A percentile compares a stretch with the other conserved stretches of the same genome.
Conservation (phyloP, 176 grass and related monocot species). For the Rhynchospora pubera region DNA sequence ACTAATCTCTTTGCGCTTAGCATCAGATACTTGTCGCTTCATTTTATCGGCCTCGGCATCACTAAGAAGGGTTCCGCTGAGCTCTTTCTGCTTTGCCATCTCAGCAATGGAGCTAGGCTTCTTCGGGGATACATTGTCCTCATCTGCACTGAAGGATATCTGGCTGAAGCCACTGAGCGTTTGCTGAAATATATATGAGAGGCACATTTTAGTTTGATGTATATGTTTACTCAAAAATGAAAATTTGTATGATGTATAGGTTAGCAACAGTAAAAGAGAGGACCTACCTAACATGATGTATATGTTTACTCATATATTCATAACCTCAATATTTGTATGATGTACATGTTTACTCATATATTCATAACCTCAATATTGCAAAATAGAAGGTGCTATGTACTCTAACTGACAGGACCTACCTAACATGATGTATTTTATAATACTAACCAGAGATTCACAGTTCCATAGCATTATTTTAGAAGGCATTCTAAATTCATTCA, state of each 20-base stretch:
- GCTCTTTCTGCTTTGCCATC: constrained; percentile 86
- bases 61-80: constrained; percentile 53
- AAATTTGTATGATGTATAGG: neutral
- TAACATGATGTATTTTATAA: too few species aligned
- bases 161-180: constrained; percentile 77
- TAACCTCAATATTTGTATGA: too few species aligned
- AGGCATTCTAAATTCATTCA: too few species aligned
- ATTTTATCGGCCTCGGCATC: constrained; percentile 57
- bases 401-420: too few species aligned
- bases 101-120: constrained; percentile 68
- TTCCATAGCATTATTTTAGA: too few species aligned
- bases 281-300: too few species aligned
- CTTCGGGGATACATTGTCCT: constrained; percentile 64
- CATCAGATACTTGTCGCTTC: constrained; percentile 56
- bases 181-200: constrained; percentile 34
- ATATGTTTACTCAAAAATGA: neutral
- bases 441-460: too few species aligned
- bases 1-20: constrained; percentile 79
- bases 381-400: neutral
- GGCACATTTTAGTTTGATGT: neutral
- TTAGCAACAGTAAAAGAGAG: neutral
- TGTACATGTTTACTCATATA: too few species aligned
- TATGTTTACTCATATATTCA: too few species aligned
- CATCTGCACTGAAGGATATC: constrained; percentile 72
- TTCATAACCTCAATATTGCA: neutral